These are phyloP conservation scores for Casaregolazyma lundiana DNA, from an alignment of 1,139 yeast species.

Conservation along the genomic window DNA sequence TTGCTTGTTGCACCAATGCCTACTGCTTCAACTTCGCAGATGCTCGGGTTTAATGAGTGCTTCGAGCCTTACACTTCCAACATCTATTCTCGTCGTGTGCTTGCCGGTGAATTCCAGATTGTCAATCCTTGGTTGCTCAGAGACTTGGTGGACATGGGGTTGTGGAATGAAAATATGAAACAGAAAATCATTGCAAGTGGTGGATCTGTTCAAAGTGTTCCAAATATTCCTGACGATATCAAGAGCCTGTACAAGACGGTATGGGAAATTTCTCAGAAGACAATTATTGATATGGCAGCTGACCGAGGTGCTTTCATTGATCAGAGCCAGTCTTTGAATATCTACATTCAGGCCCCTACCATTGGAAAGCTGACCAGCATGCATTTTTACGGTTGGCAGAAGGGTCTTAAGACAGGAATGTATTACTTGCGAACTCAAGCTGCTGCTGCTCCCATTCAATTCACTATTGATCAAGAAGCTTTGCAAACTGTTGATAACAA, in stretches of 20 bases:
- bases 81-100: conserved; percentile 68
- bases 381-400: conserved; percentile 90
- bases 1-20: conserved; percentile 81
- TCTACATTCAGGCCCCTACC: conserved; percentile 68
- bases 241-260: conserved; percentile 75
- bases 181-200: conserved; percentile 61
- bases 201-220: conserved; percentile 72
- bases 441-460: conserved; percentile 85
- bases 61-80: conserved; percentile 82
- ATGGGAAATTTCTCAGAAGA: conserved; percentile 84
- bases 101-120: conserved; percentile 73
- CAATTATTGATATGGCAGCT: conserved; percentile 80
- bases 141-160: conserved; percentile 64
- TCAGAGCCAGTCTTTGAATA: conserved; percentile 82
- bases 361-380: conserved; percentile 77
- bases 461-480: conserved; percentile 65
- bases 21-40: conserved; percentile 82
- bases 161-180: conserved; percentile 68
- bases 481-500: conserved; percentile 36
- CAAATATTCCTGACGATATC: conserved; percentile 60
- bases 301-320: conserved; percentile 85
- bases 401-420: conserved; percentile 89
- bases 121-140: conserved; percentile 67
- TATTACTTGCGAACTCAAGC: conserved; percentile 84
- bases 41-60: conserved; percentile 73